These are phyloP conservation scores for Ceratobasidium sp. DNA, from an alignment of 1,284 basidiomycete species.

Conservation along the genomic window DNA sequence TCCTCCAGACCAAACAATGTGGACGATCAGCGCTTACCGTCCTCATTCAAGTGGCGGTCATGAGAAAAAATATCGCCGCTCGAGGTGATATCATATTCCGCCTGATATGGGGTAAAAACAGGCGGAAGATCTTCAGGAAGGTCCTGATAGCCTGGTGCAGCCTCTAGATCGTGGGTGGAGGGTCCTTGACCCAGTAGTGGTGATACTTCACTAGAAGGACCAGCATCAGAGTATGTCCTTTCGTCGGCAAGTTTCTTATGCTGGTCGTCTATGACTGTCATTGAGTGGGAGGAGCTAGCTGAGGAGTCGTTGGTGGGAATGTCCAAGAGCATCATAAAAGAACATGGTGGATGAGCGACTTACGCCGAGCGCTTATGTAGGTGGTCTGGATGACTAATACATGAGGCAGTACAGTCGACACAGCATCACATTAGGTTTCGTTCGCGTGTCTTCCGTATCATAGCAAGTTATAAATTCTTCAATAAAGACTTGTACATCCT, in stretches of 20 bases:
- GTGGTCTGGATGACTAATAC: background rate
- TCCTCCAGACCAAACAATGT: constrained; percentile 3
- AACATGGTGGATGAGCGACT: background rate
- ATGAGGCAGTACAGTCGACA: background rate
- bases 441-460: too few relatives aligned
- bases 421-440: too few relatives aligned
- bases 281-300: constrained; percentile 8
- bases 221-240: constrained; percentile 21
- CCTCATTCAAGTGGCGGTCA: constrained; percentile 76
- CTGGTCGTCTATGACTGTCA: constrained; percentile 15
- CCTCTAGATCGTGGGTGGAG: constrained; percentile 14
- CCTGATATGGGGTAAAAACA: constrained; percentile 71
- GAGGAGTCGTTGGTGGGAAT: constrained; percentile 5
- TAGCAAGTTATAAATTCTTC: too few relatives aligned
- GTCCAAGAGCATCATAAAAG: constrained; percentile 19
- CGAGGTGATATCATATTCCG: constrained; percentile 68
- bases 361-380: constrained; percentile 18
- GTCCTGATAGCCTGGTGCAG: constrained; percentile 16
- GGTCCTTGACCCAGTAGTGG: background rate
- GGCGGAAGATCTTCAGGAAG: constrained; percentile 64
- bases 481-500: too few relatives aligned
- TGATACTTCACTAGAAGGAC: background rate
- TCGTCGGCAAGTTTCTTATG: constrained; percentile 14
- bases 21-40: constrained; percentile 62
- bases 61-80: constrained; percentile 73